A percentile compares a stretch with the other conserved stretches of the same genome.
phyloP scores from a whole-genome alignment of 2,329 filamentous ascomycete genomes.

The Arthrinium phaeospermum region DNA sequence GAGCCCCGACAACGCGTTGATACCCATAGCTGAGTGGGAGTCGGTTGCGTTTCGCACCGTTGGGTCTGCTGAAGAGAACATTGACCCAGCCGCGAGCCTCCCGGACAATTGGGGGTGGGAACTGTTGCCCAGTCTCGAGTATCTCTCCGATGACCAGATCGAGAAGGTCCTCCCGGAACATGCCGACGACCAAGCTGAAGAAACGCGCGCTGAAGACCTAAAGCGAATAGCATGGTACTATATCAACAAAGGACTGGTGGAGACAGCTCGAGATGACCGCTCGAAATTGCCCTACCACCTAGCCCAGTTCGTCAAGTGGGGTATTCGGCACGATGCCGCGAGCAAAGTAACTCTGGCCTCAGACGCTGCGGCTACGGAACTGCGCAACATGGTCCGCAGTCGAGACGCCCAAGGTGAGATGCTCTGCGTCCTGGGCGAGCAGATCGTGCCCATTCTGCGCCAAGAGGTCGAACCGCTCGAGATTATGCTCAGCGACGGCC shows the following conservation, averaged over 20 bases:
- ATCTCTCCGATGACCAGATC: constrained; percentile 30
- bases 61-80: constrained; percentile 20
- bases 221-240: constrained; percentile 30
- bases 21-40: constrained; percentile 33
- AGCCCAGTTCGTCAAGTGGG: constrained; percentile 29
- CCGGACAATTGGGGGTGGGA: constrained; percentile 34
- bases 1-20: constrained; percentile 21
- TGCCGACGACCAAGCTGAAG: constrained; percentile 32
- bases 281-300: constrained; percentile 31
- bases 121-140: constrained; percentile 30
- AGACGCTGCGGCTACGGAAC: constrained; percentile 1
- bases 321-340: constrained; percentile 20
- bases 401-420: constrained; percentile 31
- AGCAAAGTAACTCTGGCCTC: constrained; percentile 21
- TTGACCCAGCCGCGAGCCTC: constrained; percentile 28
- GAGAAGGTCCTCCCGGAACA: constrained; percentile 34
- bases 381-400: constrained; percentile 24
- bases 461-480: constrained; percentile 33
- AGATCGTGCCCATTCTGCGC: constrained; percentile 33
- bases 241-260: constrained; percentile 29
- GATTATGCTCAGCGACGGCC: constrained; percentile 36
- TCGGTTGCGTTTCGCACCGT: constrained; percentile 26
- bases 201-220: constrained; percentile 29
- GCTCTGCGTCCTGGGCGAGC: constrained; percentile 32
- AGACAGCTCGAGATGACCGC: constrained; percentile 29